Base-by-base conservation (phyloP, 2,329 filamentous ascomycete species). In the Blastomyces percursus region DNA sequence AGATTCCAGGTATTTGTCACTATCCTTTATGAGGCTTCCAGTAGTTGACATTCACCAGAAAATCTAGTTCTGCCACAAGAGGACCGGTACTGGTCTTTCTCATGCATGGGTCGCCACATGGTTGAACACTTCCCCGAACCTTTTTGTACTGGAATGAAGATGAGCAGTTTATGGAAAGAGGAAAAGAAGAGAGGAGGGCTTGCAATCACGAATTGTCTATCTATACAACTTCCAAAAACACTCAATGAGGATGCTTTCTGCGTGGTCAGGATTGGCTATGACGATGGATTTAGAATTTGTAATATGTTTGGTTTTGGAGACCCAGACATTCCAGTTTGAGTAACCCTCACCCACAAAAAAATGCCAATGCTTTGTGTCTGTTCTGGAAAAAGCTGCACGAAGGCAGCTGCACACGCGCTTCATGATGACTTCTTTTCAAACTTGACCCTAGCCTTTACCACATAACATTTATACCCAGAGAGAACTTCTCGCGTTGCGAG, bases 391-490 rank as follows among this genome's bases (percentile, higher is more conserved):
- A 51, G 48, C 48, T 51, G 48, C 48, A 51, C 8, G 48, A 51
- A 51, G 48, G 19, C 7, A 51, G 48, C 48, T 51, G 48, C 48
- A n/a, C 48, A 51, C 52, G 32, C 52, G 27, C 52, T 56, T 56
- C 54, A 56, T 56, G 24, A 32, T 1, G 27, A 56, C 54, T 56
- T 56, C 54, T 56, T 56, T 56, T 56, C 27, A 38, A 56, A 56
- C 54, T 38, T 56, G 19, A 56, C 12, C 27, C 54, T 2, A 1
- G 54, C 54, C 54, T 24, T 32, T 40, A 56, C 38, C 35, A 56
- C 54, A 40, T 35, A 56, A 56, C 54, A 56, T 56, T 56, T 56
- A 56, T 56, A 56, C 54, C 27, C 54, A 56, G 27, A 32, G 9
- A 32, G 27, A 56, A 56, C 54, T 40, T 56, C 54, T 40, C 27